Conservation (phyloP, 2,329 filamentous ascomycete species). For the Ceratocystis ficicola region DNA sequence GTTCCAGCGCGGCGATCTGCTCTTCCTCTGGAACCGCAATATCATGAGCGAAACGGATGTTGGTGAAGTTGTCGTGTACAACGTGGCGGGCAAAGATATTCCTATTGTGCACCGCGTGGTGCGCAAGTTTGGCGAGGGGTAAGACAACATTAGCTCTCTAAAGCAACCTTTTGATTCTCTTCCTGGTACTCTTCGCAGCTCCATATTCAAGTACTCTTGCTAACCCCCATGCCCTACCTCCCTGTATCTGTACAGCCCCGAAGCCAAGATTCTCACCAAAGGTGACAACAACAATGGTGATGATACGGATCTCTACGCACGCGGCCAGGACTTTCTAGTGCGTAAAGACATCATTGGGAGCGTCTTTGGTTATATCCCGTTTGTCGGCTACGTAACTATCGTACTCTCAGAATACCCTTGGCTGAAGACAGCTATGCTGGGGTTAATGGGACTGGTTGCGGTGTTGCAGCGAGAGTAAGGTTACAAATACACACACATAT, state of each 20-base stretch:
- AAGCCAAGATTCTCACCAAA: constrained; percentile 77
- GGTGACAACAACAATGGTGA: constrained; percentile 93
- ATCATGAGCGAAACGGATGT: constrained; percentile 43
- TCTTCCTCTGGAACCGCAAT: constrained; percentile 67
- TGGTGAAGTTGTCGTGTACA: constrained; percentile 53
- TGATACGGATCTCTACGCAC: constrained; percentile 77
- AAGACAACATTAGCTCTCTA: constrained; percentile 26
- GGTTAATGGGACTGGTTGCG: constrained; percentile 87
- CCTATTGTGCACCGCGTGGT: constrained; percentile 93
- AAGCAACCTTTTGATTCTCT: background rate
- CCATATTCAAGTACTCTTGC: background rate
- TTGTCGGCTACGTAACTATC: constrained; percentile 95
- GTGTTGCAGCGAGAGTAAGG: constrained; percentile 75
- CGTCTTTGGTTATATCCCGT: constrained; percentile 82
- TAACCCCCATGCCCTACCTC: background rate
- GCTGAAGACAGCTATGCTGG: constrained; percentile 90
- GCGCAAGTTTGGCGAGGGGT: constrained; percentile 54
- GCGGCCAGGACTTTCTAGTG: constrained; percentile 74
- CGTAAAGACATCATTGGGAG: constrained; percentile 86
- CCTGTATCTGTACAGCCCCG: constrained; percentile 31
- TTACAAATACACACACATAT: background rate
- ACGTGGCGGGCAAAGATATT: constrained; percentile 86
- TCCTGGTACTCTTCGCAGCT: background rate
- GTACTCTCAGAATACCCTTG: constrained; percentile 90
- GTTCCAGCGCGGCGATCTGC: constrained; percentile 64